Evolutionary conservation across 345 rosid species (phyloP), one percentile per base, ranked within the genome.

Genomic region (Syzygium oleosum): DNA sequence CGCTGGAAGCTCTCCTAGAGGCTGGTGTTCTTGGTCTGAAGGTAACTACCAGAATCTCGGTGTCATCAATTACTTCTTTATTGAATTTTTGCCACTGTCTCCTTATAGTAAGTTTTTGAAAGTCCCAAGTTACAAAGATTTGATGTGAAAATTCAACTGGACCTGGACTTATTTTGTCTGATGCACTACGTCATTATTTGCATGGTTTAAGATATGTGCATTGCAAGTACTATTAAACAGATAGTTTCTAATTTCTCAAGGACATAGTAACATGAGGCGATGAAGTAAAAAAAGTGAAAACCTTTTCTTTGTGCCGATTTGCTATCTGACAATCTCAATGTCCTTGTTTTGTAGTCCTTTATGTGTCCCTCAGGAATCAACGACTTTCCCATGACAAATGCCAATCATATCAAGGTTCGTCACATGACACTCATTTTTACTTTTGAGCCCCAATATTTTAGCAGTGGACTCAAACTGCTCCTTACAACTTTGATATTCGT

Each of bases 321-420:
- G 31, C 41, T n/a, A 68, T 54, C 85, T 87, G 41, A 90, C 85
- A 27, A 56, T 88, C 86, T 63, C 88, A 41, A 87, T 13, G 55
- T 90, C 87, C 80, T 86, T 85, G 51, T 73, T 88, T 55, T 91
- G 92, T 88, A 98, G 99, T 96, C 99, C 63, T 98, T 98, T 89
- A 96, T 98, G 98, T 98, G 99, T 89, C 99, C 99, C 84, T 98
- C 99, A 6, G 99, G 99, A 89, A 96, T 96, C 92, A 90, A 95
- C 34, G 99, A 98, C 94, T 98, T 98, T 83, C 99, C 98, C 22
- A 98, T 98, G 99, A 96, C 99, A 85, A 94, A 93, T 88, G 90
- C 91, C 56, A 92, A 90, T 90, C 99, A 98, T 86, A 96, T 98
- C 85, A 96, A 96, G 99, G 99, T 96, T 78, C 12, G 91, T 34